Evolutionary conservation across 2,329 filamentous ascomycete species (phyloP).

Genomic region (Aureobasidium sp.): DNA sequence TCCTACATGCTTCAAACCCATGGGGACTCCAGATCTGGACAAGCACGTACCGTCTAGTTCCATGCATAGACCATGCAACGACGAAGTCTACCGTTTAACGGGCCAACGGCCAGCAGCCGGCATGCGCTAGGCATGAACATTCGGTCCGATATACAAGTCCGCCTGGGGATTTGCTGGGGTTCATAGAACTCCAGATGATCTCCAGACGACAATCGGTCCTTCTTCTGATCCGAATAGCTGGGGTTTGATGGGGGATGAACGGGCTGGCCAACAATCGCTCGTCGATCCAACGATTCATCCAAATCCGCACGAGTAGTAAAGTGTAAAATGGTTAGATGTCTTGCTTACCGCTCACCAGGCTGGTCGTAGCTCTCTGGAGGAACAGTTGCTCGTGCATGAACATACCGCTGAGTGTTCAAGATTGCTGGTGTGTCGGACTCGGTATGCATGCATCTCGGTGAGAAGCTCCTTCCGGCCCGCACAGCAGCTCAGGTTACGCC

Average conservation of each 20-base stretch:
- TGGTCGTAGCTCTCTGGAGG: neutral
- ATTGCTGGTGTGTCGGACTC: neutral
- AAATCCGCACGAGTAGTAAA: neutral
- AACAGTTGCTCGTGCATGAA: neutral
- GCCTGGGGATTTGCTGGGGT: neutral
- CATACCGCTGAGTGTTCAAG: neutral
- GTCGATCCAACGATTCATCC: slow-evolving; percentile 7
- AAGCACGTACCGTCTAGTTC: slow-evolving; percentile 6
- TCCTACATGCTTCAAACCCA: neutral
- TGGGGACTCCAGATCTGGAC: slow-evolving; percentile 12
- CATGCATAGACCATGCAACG: slow-evolving; percentile 11
- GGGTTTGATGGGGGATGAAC: slow-evolving; percentile 5
- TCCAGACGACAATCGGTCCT: slow-evolving; percentile 5
- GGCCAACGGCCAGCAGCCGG: neutral
- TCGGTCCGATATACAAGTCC: neutral
- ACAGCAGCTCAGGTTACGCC: neutral
- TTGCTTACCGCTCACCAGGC: neutral
- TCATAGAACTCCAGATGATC: neutral
- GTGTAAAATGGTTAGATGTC: neutral
- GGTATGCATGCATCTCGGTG: neutral
- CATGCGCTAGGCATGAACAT: neutral
- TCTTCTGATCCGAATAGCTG: neutral
- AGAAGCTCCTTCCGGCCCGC: neutral
- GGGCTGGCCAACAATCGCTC: neutral
- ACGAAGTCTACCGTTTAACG: slow-evolving; percentile 2